Percentiles rank a stretch among this genome's conserved stretches.
Conservation (phyloP, 2,329 filamentous ascomycete genomes). For the Fusarium protoensiforme region DNA sequence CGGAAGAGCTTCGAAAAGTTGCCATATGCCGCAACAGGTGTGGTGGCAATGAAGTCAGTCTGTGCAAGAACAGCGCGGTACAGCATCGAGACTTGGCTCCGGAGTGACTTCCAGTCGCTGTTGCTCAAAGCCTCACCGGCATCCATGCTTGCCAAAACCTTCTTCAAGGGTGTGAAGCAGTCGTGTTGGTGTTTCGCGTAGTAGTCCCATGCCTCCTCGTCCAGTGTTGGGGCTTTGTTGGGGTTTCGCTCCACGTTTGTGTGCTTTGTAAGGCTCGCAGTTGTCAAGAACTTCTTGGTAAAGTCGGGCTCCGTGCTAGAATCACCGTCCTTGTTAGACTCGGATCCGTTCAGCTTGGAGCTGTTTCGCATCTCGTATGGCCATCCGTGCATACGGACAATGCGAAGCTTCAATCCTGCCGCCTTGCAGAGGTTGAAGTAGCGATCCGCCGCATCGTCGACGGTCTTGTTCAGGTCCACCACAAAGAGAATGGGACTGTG, state of each 20-base stretch:
- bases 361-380: slow-evolving; percentile 50
- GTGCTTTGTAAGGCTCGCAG: slow-evolving; percentile 36
- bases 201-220: slow-evolving; percentile 56
- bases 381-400: slow-evolving; percentile 56
- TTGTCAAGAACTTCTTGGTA: slow-evolving; percentile 48
- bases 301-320: slow-evolving; percentile 45
- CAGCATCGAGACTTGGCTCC: slow-evolving; percentile 47
- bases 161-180: slow-evolving; percentile 49
- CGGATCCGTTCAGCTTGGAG: slow-evolving; percentile 40
- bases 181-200: slow-evolving; percentile 48
- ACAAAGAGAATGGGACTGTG: slow-evolving; percentile 55
- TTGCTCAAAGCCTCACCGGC: slow-evolving; percentile 38
- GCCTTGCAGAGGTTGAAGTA: slow-evolving; percentile 52
- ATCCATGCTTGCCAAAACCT: slow-evolving; percentile 50
- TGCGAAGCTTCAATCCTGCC: slow-evolving; percentile 47
- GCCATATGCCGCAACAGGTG: slow-evolving; percentile 55
- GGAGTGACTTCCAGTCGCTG: slow-evolving; percentile 45
- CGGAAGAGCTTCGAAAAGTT: slow-evolving; percentile 67
- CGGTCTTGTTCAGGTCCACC: slow-evolving; percentile 59
- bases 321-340: neutral
- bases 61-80: slow-evolving; percentile 52
- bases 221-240: slow-evolving; percentile 52
- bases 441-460: slow-evolving; percentile 57
- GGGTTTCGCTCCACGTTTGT: slow-evolving; percentile 17
- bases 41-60: slow-evolving; percentile 59